These are phyloP conservation scores for Podila verticillata DNA, from an alignment of 192 early-diverging fungal species.

Conservation along the genomic window DNA sequence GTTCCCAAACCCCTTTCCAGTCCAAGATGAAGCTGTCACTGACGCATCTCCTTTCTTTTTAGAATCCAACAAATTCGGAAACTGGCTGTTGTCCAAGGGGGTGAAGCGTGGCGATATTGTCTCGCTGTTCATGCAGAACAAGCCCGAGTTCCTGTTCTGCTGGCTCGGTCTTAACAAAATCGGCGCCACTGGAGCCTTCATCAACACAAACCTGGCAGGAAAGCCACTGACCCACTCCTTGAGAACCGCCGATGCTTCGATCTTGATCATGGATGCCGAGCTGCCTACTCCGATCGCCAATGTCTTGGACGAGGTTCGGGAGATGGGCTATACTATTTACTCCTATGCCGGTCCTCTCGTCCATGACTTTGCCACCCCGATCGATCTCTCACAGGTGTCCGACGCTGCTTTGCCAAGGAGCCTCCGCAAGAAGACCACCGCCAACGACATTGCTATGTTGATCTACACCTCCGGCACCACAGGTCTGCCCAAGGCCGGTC, in stretches of 20 bases:
- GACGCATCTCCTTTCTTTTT: not conserved
- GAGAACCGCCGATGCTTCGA: conserved; percentile 43
- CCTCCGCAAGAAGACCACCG: conserved; percentile 15
- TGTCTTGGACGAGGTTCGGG: conserved; percentile 27
- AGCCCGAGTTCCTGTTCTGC: conserved; percentile 64
- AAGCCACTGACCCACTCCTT: conserved; percentile 57
- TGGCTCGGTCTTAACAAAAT: conserved; percentile 71
- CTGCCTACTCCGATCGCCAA: conserved; percentile 28
- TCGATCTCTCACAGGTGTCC: conserved; percentile 22
- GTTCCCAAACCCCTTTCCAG: not conserved
- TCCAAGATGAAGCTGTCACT: not conserved
- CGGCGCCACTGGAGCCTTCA: conserved; percentile 65
- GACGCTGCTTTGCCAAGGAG: conserved; percentile 33
- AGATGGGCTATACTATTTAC: conserved; percentile 35
- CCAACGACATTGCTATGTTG: conserved; percentile 53
- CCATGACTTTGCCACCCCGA: conserved; percentile 51
- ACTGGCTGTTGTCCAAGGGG: conserved; percentile 45
- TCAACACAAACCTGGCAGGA: conserved; percentile 69
- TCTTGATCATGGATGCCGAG: conserved; percentile 45
- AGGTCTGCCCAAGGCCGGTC: conserved; percentile 69
- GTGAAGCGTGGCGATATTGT: conserved; percentile 60
- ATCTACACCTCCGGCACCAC: conserved; percentile 70
- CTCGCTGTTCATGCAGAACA: conserved; percentile 70
- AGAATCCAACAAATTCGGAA: conserved; percentile 46
- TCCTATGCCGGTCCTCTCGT: conserved; percentile 20